Evolutionary conservation across 2,329 filamentous ascomycete species (phyloP), one percentile per base, ranked within the genome.

Genomic region (Nemania abortiva): DNA sequence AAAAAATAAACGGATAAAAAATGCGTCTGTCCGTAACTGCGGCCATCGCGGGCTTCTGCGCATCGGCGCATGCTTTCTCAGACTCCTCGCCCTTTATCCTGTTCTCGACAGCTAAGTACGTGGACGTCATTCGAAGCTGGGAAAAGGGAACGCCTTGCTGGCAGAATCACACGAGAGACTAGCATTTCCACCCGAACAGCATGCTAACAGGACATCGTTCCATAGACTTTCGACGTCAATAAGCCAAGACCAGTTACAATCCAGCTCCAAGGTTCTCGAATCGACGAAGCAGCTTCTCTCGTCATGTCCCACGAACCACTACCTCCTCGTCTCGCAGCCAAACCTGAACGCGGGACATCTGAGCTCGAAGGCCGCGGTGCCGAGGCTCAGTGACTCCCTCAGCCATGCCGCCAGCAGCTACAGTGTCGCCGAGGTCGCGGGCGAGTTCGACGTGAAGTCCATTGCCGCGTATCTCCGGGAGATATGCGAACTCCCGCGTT

Each of bases 31-130:
- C 85, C 64, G 79, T 82, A 77, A 77, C 86, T 77, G 81, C 84
- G 69, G 80, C 85, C 74, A 78, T 87, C 59, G 81, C 88, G 77
- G 86, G 86, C 73, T 81, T 88, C 75, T 85, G 88, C 73, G 85
- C 87, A 69, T 85, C 86, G 27, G 89, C 86, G 53, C 84, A 89
- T 70, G 95, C 93, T 29, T 96, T 97, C 80, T 90, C 89, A 71
- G 91, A 97, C 81, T 94, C 95, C 1, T 95, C 93, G 63, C 95
- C 96, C 20, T 96, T 97, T 81, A 88, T 97, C 79, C 84, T 98
- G 73, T 91, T 97, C 80, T 98, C 95, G 37, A 95, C 91, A 54
- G 88, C 91, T 71, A 85, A 90, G 95, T 97, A 90, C 77, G 91
- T 77, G 63, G 54, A 65, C 63, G 29, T 29, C 50, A 53, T 59